Percentiles rank a stretch among this genome's conserved stretches.
These are phyloP conservation scores for Gnomoniopsis sp. DNA, from an alignment of 2,329 filamentous ascomycete species.

Conservation along the genomic window DNA sequence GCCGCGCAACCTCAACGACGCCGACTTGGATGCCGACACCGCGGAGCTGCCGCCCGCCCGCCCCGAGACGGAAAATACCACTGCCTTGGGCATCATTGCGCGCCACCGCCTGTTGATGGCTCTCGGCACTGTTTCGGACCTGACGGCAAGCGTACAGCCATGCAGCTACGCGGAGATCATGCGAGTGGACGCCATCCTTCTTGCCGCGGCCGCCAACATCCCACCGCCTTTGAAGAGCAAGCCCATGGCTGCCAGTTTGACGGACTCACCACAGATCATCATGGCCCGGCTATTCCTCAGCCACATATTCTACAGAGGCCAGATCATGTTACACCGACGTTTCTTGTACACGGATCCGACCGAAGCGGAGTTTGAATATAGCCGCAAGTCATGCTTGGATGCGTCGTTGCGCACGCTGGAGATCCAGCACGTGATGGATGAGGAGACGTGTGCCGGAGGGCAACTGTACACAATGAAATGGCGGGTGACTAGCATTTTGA, in stretches of 20 bases:
- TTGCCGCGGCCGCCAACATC: constrained; percentile 22
- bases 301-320: constrained; percentile 27
- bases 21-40: not conserved
- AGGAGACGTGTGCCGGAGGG: constrained; percentile 14
- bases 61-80: constrained; percentile 1
- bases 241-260: constrained; percentile 18
- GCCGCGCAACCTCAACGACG: constrained; percentile 5
- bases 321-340: constrained; percentile 29
- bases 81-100: not conserved
- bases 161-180: constrained; percentile 20
- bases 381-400: constrained; percentile 21
- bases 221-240: constrained; percentile 23
- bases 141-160: constrained; percentile 13
- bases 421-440: constrained; percentile 24
- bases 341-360: constrained; percentile 31
- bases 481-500: constrained; percentile 8
- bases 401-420: constrained; percentile 22
- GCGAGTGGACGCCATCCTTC: constrained; percentile 22
- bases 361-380: too few species aligned
- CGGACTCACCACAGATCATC: constrained; percentile 25
- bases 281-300: constrained; percentile 26
- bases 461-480: constrained; percentile 3
- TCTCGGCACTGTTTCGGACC: constrained; percentile 11
- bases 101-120: constrained; percentile 14
- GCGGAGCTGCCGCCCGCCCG: constrained; percentile 3